phyloP scores from a whole-genome alignment of 2,329 filamentous ascomycete genomes.

The Alternaria gaisen region DNA sequence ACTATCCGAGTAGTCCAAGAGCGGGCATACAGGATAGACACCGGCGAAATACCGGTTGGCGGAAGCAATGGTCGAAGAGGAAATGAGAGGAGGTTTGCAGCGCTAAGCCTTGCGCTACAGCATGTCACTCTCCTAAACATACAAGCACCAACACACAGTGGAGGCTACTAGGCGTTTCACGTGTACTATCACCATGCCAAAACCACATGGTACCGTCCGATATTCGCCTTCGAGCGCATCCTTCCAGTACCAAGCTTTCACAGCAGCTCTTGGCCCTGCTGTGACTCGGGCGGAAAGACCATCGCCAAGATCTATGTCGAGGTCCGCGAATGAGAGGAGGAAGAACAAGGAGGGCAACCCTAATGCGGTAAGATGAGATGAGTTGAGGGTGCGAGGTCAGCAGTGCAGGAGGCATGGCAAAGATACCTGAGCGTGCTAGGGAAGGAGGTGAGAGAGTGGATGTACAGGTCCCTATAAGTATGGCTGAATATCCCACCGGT shows the following conservation, averaged over 20 bases:
- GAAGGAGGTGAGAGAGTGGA: background rate
- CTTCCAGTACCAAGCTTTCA: conserved; percentile 12
- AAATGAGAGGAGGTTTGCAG: conserved; percentile 4
- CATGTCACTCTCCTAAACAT: conserved; percentile 7
- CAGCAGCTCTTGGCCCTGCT: conserved; percentile 9
- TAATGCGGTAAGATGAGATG: conserved; percentile 12
- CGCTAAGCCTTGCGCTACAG: conserved; percentile 25
- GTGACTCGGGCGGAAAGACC: conserved; percentile 14
- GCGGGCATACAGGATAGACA: background rate
- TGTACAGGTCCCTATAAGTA: conserved; percentile 14
- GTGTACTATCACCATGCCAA: conserved; percentile 7
- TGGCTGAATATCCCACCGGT: background rate
- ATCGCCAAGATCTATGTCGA: conserved; percentile 21
- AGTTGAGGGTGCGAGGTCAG: conserved; percentile 5
- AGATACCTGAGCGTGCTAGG: background rate
- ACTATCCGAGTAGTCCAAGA: background rate
- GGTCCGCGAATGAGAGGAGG: conserved; percentile 25
- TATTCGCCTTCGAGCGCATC: background rate
- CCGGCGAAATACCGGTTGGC: conserved; percentile 21
- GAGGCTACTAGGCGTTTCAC: conserved; percentile 25
- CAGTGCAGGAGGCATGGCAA: conserved; percentile 8
- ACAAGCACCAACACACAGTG: conserved; percentile 8
- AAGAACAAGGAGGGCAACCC: background rate
- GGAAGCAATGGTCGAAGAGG: conserved; percentile 18
- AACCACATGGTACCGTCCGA: background rate